Percentiles rank a stretch among this genome's conserved stretches.
Evolutionary conservation across 305 asterid species (phyloP).

Genomic region (Fraxinus dipetala): DNA sequence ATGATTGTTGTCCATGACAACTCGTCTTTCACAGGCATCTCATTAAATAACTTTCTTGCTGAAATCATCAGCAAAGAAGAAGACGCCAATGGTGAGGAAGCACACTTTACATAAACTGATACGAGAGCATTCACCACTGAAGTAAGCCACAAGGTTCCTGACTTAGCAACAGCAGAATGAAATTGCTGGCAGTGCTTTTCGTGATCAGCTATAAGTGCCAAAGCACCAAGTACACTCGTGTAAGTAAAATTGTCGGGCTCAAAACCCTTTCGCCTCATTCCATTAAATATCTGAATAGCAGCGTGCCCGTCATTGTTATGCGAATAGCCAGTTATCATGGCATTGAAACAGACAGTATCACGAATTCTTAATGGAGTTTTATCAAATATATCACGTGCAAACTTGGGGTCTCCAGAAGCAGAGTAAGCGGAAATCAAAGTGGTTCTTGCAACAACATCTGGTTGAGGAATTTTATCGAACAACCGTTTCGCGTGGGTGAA

Average conservation of each 20-base stretch:
- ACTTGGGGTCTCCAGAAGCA: slow-evolving; percentile 48
- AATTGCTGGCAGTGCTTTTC: slow-evolving; percentile 71
- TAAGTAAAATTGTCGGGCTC: slow-evolving; percentile 64
- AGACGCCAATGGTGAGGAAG: slow-evolving; percentile 48
- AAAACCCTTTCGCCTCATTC: slow-evolving; percentile 50
- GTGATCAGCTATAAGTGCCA: slow-evolving; percentile 58
- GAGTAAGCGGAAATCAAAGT: slow-evolving; percentile 70
- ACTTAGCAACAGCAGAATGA: slow-evolving; percentile 60
- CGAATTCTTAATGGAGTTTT: slow-evolving; percentile 52
- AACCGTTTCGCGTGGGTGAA: slow-evolving; percentile 54
- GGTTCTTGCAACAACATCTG: slow-evolving; percentile 74
- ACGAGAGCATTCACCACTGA: slow-evolving; percentile 77
- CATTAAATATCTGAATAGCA: slow-evolving; percentile 54
- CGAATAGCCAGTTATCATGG: slow-evolving; percentile 76
- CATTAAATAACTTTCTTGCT: slow-evolving; percentile 67
- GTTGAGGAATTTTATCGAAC: slow-evolving; percentile 75
- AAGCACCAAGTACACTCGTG: slow-evolving; percentile 62
- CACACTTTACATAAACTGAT: slow-evolving; percentile 73
- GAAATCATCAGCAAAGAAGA: slow-evolving; percentile 51
- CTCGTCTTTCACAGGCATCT: slow-evolving; percentile 69
- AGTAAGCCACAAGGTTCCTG: slow-evolving; percentile 52
- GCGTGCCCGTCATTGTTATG: slow-evolving; percentile 69
- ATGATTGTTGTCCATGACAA: slow-evolving; percentile 83
- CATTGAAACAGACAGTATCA: slow-evolving; percentile 65
- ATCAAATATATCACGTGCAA: slow-evolving; percentile 57